A percentile compares a stretch with the other conserved stretches of the same genome.
These are phyloP conservation scores for Kuraishia piskuri DNA, from an alignment of 805 yeast species.

Conservation along the genomic window DNA sequence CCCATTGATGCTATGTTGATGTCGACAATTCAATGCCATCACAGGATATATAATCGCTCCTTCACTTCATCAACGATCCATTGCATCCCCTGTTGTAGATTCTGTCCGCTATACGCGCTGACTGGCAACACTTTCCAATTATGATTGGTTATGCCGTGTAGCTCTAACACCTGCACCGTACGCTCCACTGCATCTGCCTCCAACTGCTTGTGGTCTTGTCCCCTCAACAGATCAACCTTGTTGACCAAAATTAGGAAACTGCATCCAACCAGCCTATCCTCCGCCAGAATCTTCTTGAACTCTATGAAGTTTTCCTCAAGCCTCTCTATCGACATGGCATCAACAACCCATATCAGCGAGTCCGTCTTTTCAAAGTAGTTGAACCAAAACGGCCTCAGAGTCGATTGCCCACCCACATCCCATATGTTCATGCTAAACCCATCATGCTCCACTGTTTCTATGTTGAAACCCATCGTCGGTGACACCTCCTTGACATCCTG, in stretches of 20 bases:
- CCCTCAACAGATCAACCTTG: slow-evolving; percentile 52
- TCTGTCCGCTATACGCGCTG: slow-evolving; percentile 39
- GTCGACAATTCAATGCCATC: not conserved
- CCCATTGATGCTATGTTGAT: not conserved
- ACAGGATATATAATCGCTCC: slow-evolving; percentile 26
- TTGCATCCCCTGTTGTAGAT: slow-evolving; percentile 29
- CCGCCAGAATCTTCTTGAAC: slow-evolving; percentile 50
- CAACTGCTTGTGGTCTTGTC: not conserved
- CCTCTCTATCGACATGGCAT: slow-evolving; percentile 51
- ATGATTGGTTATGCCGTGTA: slow-evolving; percentile 27
- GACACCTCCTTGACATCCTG: slow-evolving; percentile 47
- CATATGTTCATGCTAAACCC: slow-evolving; percentile 44
- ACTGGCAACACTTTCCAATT: slow-evolving; percentile 33
- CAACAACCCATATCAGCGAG: slow-evolving; percentile 80
- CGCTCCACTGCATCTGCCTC: slow-evolving; percentile 8
- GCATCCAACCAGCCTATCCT: slow-evolving; percentile 63
- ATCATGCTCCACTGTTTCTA: slow-evolving; percentile 38
- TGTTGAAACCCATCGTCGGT: slow-evolving; percentile 89
- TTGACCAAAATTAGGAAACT: slow-evolving; percentile 64
- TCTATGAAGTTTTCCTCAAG: slow-evolving; percentile 59
- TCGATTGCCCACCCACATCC: slow-evolving; percentile 90
- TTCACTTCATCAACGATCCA: slow-evolving; percentile 34
- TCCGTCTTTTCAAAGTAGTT: slow-evolving; percentile 84
- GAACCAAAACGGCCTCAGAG: slow-evolving; percentile 85
- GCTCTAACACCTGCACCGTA: slow-evolving; percentile 18